phyloP scores from a whole-genome alignment of 2,329 filamentous ascomycete genomes.

The Trichoderma gracile region DNA sequence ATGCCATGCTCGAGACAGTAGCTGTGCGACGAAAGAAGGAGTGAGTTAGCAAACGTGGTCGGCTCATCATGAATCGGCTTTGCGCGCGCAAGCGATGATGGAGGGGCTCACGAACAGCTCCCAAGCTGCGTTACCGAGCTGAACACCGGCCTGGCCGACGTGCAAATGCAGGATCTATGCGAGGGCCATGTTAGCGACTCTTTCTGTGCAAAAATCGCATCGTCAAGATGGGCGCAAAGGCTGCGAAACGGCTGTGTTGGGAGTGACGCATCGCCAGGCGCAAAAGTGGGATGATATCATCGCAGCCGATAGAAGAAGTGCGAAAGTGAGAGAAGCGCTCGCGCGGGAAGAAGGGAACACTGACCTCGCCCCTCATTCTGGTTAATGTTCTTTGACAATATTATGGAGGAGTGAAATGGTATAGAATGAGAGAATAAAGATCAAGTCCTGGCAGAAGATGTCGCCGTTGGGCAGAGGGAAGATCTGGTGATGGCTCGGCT shows the following conservation, averaged over 20 bases:
- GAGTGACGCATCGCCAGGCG: constrained; percentile 1
- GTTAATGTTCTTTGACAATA: background rate
- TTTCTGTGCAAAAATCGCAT: background rate
- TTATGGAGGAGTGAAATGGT: background rate
- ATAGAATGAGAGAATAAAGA: constrained; percentile 17
- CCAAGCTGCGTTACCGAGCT: constrained; percentile 75
- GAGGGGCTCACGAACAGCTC: constrained; percentile 62
- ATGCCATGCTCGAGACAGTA: constrained; percentile 74
- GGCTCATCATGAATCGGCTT: background rate
- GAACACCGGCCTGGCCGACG: constrained; percentile 68
- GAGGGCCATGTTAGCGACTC: constrained; percentile 12
- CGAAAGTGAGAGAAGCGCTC: background rate
- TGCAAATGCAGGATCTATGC: constrained; percentile 63
- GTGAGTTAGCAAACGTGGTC: constrained; percentile 31
- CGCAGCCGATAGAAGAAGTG: constrained; percentile 3
- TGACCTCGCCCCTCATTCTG: constrained; percentile 61
- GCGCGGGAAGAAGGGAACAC: constrained; percentile 31
- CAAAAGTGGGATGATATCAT: constrained; percentile 15
- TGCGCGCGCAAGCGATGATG: constrained; percentile 5
- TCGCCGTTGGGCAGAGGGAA: constrained; percentile 31
- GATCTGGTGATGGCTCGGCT: constrained; percentile 40
- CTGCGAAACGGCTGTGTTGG: background rate
- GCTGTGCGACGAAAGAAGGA: too few species aligned
- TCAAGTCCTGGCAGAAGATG: constrained; percentile 28
- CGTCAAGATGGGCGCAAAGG: background rate